A percentile compares a stretch with the other conserved stretches of the same genome.
phyloP scores from a whole-genome alignment of 2,329 filamentous ascomycete species.

The Neopestalotiopsis clavispora region DNA sequence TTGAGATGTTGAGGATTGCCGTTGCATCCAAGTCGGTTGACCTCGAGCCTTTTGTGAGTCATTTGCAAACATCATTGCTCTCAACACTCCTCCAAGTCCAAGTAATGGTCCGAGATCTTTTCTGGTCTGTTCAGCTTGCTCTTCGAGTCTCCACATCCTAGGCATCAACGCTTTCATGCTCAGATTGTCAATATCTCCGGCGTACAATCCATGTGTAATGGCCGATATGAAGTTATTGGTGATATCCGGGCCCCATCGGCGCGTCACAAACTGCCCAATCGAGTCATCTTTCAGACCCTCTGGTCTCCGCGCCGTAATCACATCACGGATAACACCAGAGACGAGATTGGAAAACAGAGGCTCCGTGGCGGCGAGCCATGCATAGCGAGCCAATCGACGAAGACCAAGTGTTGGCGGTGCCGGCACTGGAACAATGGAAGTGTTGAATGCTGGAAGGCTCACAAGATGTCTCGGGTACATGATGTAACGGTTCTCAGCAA shows the following conservation, averaged over 20 bases:
- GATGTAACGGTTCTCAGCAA: slow-evolving; percentile 17
- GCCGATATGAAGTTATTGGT: slow-evolving; percentile 19
- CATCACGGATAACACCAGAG: slow-evolving; percentile 8
- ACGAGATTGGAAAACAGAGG: slow-evolving; percentile 18
- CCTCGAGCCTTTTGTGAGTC: neutral
- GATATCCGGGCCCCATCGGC: slow-evolving; percentile 14
- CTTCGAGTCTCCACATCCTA: slow-evolving; percentile 18
- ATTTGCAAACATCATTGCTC: neutral
- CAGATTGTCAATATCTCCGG: slow-evolving; percentile 19
- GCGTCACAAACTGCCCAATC: slow-evolving; percentile 19
- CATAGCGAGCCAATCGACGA: slow-evolving; percentile 6
- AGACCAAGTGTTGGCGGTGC: slow-evolving; percentile 16
- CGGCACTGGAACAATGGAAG: slow-evolving; percentile 16
- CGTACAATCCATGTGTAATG: slow-evolving; percentile 18
- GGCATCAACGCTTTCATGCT: slow-evolving; percentile 18
- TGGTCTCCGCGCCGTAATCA: slow-evolving; percentile 8
- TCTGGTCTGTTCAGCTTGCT: slow-evolving; percentile 5
- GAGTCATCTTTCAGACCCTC: slow-evolving; percentile 18
- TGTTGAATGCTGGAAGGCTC: slow-evolving; percentile 18
- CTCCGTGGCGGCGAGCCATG: slow-evolving; percentile 15
- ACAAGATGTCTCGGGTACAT: slow-evolving; percentile 20
- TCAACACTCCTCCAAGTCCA: neutral
- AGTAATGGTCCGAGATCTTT: slow-evolving; percentile 2
- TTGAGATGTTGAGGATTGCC: neutral
- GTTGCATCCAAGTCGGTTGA: neutral